phyloP scores from a whole-genome alignment of 352 stramenopile species.

The Globisporangium carolinianum region DNA sequence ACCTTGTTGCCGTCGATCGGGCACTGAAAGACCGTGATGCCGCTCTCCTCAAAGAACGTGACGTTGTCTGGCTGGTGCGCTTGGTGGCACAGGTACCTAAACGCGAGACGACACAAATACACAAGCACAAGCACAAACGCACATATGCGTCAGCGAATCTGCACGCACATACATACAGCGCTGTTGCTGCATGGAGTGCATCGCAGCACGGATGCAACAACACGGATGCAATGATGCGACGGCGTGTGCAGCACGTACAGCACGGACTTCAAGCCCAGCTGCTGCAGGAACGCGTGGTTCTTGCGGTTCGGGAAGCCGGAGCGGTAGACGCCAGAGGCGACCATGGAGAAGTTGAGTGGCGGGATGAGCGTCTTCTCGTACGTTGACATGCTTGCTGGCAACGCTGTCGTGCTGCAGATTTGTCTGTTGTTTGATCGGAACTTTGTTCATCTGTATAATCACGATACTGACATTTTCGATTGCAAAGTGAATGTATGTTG shows the following conservation, averaged over 20 bases:
- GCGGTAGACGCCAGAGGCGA: constrained; percentile 83
- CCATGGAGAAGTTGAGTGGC: constrained; percentile 88
- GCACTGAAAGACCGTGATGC: constrained; percentile 77
- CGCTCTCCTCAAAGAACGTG: constrained; percentile 75
- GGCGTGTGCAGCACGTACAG: constrained; percentile 37
- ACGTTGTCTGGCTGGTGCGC: constrained; percentile 78
- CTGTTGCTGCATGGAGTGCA: background rate
- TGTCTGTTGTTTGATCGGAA: too few relatives aligned
- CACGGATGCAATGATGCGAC: background rate
- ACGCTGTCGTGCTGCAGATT: too few relatives aligned
- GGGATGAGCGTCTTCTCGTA: constrained; percentile 87
- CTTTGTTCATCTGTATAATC: too few relatives aligned
- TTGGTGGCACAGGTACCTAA: constrained; percentile 77
- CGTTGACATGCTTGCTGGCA: constrained; percentile 39
- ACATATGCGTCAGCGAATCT: background rate
- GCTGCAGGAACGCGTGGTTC: constrained; percentile 83
- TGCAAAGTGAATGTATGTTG: too few relatives aligned
- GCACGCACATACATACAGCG: background rate
- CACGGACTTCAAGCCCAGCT: constrained; percentile 81
- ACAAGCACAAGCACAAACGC: constrained; percentile 2
- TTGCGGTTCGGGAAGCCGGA: constrained; percentile 85
- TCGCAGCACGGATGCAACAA: background rate
- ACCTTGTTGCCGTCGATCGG: constrained; percentile 88
- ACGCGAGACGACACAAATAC: background rate
- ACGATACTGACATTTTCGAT: too few relatives aligned